Evolutionary conservation across 2,329 filamentous ascomycete genomes (phyloP), one percentile per base, ranked within the genome.

Genomic region (Bimuria novae-zelandiae): DNA sequence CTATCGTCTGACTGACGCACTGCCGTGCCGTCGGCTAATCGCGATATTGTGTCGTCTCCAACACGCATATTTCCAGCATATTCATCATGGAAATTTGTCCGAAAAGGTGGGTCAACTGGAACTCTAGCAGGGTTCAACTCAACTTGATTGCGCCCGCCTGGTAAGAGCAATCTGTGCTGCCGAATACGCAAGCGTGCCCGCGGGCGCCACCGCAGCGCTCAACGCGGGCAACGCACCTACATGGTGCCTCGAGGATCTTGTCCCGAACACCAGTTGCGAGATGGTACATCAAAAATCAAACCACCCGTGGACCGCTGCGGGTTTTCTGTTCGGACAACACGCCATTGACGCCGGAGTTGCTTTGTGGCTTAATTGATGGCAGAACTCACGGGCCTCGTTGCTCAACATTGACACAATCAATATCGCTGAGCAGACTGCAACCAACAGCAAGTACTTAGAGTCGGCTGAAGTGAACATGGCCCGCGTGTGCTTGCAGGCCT

Each of bases 11-110:
- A 35, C 50, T n/a, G n/a, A n/a, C n/a, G 47, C 54, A 51, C 42
- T 59, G 45, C 56, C 59, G 51, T 61, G 62, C 59, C 59, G 69
- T 70, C 71, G 69, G 69, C 67, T 72, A 71, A 72, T 72, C 66
- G 59, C 44, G 50, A 62, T 54, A 58, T 60, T 56, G 61, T 63
- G 56, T 55, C 59, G 55, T 58, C 59, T 57, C 59, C 55, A 56
- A 60, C 57, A 52, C 51, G 51, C 58, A 50, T 54, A 37, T 50
- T 45, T 19, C n/a, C 30, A 36, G 19, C 32, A 39, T 21, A 41
- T 50, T 25, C 49, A 50, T 32, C 22, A 49, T 57, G 19, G 29
- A 52, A 37, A 35, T 43, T 27, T 55, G 47, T 55, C 52, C 52
- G 58, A 60, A 55, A 57, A 52, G 49, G 60, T 61, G 61, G 49